Base-by-base conservation (phyloP, 2,329 filamentous ascomycete genomes). In the Colletotrichum caudatum region DNA sequence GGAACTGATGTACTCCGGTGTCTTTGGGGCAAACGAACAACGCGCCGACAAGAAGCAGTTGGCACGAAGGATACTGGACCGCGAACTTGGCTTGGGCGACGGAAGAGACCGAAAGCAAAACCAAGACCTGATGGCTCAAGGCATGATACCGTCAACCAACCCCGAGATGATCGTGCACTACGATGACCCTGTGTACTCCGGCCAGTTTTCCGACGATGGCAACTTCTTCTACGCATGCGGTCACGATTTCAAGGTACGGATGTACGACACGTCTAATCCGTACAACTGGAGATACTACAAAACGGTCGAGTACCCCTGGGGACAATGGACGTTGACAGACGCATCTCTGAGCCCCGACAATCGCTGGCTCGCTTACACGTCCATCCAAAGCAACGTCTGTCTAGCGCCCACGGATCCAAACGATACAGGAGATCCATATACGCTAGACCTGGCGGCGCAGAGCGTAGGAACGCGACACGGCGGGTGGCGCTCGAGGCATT, bases 201-300 rank as follows among this genome's bases (percentile, higher is more conserved):
- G 96, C 1, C 95, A 98, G 79, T 99, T 98, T 80, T 97, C 94
- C 0, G 93, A 97, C 74, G 96, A 99, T 76, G 96, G 96, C 35
- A 97, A 97, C 81, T 98, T 98, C 84, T 98, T 98, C 84, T 98
- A 95, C 79, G 91, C 92, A 7, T 96, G 93, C 77, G 93, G 92
- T 12, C 94, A 98, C 81, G 95, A 98, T 81, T 97, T 97, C 83
- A 92, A 91, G 76, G 94, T 99, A 12, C 92, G 95, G 64, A 95
- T 99, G 93, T 99, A 98, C 81, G 95, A 98, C 80, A 98, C 96
- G 0, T 95, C 93, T 1, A 97, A 98, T 76, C 94, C 95, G 0
- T 97, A 96, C 81, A 89, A 94, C 74, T 99, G 96, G 96, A 92
- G 92, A 79, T 95, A 97, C 80, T 98, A 98, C 85, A 98, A 95